These are phyloP conservation scores for Colletotrichum caudatum DNA, from an alignment of 2,329 filamentous ascomycete genomes.

Conservation along the genomic window DNA sequence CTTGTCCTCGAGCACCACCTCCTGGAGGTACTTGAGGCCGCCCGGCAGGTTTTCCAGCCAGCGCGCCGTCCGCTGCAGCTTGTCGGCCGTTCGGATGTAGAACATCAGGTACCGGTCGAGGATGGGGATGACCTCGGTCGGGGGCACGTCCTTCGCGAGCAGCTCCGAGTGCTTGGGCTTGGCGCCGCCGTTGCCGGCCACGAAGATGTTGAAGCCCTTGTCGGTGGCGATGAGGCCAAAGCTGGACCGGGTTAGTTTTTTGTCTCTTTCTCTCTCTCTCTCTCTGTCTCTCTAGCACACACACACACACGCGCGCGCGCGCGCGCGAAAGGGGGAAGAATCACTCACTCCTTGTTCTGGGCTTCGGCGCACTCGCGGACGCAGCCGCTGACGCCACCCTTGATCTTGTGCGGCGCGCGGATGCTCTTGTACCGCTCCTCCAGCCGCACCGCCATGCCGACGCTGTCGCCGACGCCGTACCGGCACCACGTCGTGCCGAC, in stretches of 20 bases:
- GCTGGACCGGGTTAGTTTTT: slow-evolving; percentile 53
- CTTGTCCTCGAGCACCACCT: slow-evolving; percentile 87
- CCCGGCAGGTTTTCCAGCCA: slow-evolving; percentile 90
- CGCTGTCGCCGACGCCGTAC: slow-evolving; percentile 89
- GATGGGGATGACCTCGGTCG: slow-evolving; percentile 84
- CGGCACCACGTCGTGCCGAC: slow-evolving; percentile 93
- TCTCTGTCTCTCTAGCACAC: neutral
- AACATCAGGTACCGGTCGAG: slow-evolving; percentile 92
- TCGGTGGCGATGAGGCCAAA: slow-evolving; percentile 93
- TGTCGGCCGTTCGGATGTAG: slow-evolving; percentile 93
- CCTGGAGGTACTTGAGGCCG: slow-evolving; percentile 83
- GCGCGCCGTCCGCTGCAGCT: slow-evolving; percentile 86
- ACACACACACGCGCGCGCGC: too few relatives aligned
- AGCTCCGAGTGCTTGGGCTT: slow-evolving; percentile 86
- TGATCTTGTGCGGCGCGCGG: slow-evolving; percentile 89
- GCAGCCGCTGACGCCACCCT: slow-evolving; percentile 89
- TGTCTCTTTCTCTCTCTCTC: neutral
- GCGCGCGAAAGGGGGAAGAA: neutral
- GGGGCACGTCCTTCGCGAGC: slow-evolving; percentile 86
- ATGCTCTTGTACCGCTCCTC: slow-evolving; percentile 95
- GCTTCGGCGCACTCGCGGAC: slow-evolving; percentile 95
- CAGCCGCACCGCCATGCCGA: slow-evolving; percentile 88
- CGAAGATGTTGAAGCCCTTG: slow-evolving; percentile 93
- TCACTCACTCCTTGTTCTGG: slow-evolving; percentile 84
- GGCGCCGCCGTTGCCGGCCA: slow-evolving; percentile 89